These are phyloP conservation scores for Annulohypoxylon nitens DNA, from an alignment of 495 filamentous ascomycete genomes.

Conservation along the genomic window DNA sequence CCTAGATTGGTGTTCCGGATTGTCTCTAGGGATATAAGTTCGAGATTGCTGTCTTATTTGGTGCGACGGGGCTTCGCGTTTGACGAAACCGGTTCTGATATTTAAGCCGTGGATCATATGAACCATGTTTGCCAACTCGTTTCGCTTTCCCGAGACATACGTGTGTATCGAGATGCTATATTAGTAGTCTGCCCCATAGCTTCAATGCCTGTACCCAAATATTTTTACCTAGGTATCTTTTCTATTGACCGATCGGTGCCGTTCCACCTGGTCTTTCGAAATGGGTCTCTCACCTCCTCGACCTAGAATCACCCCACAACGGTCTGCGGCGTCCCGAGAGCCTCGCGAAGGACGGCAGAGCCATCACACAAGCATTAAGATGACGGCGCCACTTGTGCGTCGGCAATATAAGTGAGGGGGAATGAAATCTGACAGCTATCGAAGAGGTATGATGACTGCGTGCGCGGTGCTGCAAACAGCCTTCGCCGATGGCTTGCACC, in stretches of 20 bases:
- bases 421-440: conserved; percentile 17
- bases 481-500: conserved; percentile 13
- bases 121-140: conserved; percentile 28
- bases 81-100: conserved; percentile 39
- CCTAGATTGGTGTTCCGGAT: not conserved
- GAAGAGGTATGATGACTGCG: not conserved
- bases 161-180: conserved; percentile 20
- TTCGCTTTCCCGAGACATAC: conserved; percentile 45
- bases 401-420: not conserved
- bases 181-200: not conserved
- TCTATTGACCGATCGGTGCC: not conserved
- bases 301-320: not conserved
- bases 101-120: conserved; percentile 17
- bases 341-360: not conserved
- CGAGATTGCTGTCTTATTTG: not conserved
- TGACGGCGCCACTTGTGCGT: not conserved
- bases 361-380: not conserved
- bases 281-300: not conserved
- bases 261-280: not conserved
- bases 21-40: conserved; percentile 25
- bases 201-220: not conserved
- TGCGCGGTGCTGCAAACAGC: conserved; percentile 32
- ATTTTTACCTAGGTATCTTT: not conserved
- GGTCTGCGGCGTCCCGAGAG: conserved; percentile 21
- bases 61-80: conserved; percentile 32